phyloP scores from a whole-genome alignment of 2,329 filamentous ascomycete species.

The Verticillium nonalfalfae region DNA sequence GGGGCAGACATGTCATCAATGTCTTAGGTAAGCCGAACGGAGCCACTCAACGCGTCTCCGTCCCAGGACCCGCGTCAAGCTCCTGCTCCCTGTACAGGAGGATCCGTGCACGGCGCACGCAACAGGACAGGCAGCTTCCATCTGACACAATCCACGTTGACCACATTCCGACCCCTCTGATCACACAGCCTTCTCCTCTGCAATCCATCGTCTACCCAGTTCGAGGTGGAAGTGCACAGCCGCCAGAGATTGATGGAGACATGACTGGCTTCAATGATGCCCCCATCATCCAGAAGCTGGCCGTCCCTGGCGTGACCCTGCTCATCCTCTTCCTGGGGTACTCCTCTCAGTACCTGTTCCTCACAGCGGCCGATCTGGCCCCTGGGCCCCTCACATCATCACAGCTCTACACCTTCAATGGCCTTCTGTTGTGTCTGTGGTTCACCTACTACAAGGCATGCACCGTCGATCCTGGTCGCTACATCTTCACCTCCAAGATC shows the following conservation, averaged over 20 bases:
- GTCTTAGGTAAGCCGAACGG: neutral
- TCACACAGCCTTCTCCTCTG: no score
- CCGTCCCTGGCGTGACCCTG: slow-evolving; percentile 60
- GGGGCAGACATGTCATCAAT: neutral
- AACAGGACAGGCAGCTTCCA: neutral
- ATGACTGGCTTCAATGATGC: slow-evolving; percentile 37
- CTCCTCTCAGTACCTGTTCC: slow-evolving; percentile 66
- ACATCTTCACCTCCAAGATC: slow-evolving; percentile 32
- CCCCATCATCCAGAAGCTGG: slow-evolving; percentile 45
- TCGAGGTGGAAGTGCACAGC: no score
- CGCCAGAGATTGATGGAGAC: slow-evolving; percentile 5
- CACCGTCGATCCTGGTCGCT: slow-evolving; percentile 51
- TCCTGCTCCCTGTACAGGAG: neutral
- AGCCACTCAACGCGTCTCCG: neutral
- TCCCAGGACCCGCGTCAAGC: slow-evolving; percentile 10
- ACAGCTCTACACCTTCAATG: slow-evolving; percentile 61
- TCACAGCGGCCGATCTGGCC: slow-evolving; percentile 48
- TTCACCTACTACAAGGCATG: slow-evolving; percentile 61
- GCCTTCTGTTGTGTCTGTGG: slow-evolving; percentile 56
- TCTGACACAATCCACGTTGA: neutral
- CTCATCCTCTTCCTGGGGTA: slow-evolving; percentile 67
- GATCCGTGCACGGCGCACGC: neutral
- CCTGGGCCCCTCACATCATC: slow-evolving; percentile 52
- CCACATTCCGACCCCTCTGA: neutral
- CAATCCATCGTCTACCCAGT: neutral